Evolutionary conservation across 2,329 filamentous ascomycete species (phyloP), one percentile per base, ranked within the genome.

Genomic region (Pleomassaria siparia): DNA sequence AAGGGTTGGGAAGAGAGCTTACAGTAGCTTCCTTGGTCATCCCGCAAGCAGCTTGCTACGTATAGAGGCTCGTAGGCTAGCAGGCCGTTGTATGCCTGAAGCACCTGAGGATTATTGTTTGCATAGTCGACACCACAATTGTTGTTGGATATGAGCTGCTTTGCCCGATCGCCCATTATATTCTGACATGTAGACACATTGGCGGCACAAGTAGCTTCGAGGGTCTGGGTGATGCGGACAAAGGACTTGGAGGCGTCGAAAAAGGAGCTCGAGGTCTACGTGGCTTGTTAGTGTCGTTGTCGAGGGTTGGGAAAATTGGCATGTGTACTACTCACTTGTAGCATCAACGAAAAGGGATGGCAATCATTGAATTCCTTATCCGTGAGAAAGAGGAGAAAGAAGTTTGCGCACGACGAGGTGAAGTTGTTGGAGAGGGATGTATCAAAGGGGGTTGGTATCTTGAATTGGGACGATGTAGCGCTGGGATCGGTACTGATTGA

Each of bases 271-370:
- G 92, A 96, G 53, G 88, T 90, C 84, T 95, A 67, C 13, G 28
- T 13, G 6, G 11, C 10, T 10, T 37, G 44, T 40, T 46, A 40
- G 36, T n/a, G n/a, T n/a, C 16, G 4, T 33, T 33, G 15, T 5
- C 15, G 22, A 11, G 29, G 29, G 20, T 16, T 16, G 9, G 16
- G 49, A 61, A 48, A 21, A 15, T 15, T 24, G 24, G 37, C 7
- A 15, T 25, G 15, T 33, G 15, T 11, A 13, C 25, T n/a, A 53
- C 81, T 64, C 74, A 89, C 88, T 76, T 88, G 83, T 9, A 97
- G 76, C 55, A 97, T 81, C 60, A 96, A 78, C 1, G 91, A 96
- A 47, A 96, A 77, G 0, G 92, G 89, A 56, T 91, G 83, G 73
- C 92, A 97, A 43, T 79, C 69, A 57, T 82, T 80, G 59, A 94